Evolutionary conservation across 306 rosid species (phyloP).

Genomic region (Inga oerstediana): DNA sequence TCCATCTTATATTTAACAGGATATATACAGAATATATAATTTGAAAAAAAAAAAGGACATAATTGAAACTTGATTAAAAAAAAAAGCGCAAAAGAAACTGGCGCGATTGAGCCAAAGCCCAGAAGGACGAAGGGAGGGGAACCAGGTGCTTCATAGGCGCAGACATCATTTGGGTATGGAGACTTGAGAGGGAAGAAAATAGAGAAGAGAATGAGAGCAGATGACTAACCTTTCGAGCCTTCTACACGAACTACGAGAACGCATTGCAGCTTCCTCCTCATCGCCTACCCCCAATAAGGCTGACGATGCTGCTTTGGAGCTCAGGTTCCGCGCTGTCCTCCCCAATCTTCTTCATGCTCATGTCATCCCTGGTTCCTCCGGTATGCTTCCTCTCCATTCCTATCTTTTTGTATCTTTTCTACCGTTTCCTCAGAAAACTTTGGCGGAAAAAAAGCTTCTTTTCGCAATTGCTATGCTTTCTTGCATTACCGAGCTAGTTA

Average conservation of each 20-base stretch:
- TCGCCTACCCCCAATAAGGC: conserved; percentile 41
- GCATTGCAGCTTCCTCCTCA: conserved; percentile 74
- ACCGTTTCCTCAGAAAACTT: neutral
- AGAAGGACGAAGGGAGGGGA: neutral
- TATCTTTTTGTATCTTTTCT: neutral
- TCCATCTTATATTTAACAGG: too few relatives aligned
- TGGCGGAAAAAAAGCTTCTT: neutral
- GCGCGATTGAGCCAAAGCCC: neutral
- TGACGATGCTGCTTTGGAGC: conserved; percentile 66
- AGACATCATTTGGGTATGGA: neutral
- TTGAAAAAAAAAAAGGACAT: too few relatives aligned
- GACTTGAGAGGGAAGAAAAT: neutral
- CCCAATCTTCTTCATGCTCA: conserved; percentile 75
- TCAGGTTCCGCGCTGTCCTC: conserved; percentile 78
- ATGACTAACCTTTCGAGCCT: conserved; percentile 73
- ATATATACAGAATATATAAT: too few relatives aligned
- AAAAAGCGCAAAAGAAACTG: neutral
- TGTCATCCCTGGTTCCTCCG: conserved; percentile 74
- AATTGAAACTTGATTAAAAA: neutral
- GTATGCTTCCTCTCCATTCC: conserved; percentile 30
- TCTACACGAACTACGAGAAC: conserved; percentile 81
- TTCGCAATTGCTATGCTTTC: neutral
- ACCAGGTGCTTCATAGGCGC: neutral
- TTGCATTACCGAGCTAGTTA: neutral
- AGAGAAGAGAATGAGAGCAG: conserved; percentile 26